These are phyloP conservation scores for Saccharum officinarum DNA, from an alignment of 176 grass and related monocot species.

Conservation along the genomic window DNA sequence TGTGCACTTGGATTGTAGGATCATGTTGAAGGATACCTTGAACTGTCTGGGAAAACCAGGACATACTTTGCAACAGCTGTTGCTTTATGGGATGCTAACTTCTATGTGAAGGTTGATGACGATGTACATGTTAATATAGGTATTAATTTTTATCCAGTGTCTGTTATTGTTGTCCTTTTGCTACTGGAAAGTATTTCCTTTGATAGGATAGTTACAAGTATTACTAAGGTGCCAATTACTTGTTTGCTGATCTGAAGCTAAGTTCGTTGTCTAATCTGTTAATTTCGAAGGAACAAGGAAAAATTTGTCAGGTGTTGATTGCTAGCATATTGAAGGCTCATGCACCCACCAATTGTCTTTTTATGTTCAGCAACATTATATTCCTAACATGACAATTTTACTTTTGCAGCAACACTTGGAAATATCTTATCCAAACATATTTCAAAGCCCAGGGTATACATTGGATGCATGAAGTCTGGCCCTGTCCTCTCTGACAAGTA, in stretches of 20 bases:
- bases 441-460: conserved; percentile 75
- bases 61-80: conserved; percentile 87
- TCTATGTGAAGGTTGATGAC: conserved; percentile 91
- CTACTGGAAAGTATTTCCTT: neutral
- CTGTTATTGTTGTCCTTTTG: neutral
- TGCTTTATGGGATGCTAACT: conserved; percentile 89
- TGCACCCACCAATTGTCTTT: neutral
- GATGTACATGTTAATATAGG: conserved; percentile 99
- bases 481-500: conserved; percentile 82
- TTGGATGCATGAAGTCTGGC: conserved; percentile 97
- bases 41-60: conserved; percentile 89
- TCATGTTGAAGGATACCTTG: conserved; percentile 94
- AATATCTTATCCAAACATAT: conserved; percentile 72
- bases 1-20: conserved; percentile 56
- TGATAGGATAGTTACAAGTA: neutral
- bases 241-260: neutral
- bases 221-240: neutral
- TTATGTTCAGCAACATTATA: neutral
- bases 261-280: neutral
- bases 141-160: conserved; percentile 18
- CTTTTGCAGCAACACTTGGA: conserved; percentile 73
- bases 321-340: neutral
- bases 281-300: neutral
- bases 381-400: conserved; percentile 25
- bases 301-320: neutral